A percentile compares a stretch with the other conserved stretches of the same genome.
Conservation (phyloP, 2,329 filamentous ascomycete species). For the Monilinia aucupariae region DNA sequence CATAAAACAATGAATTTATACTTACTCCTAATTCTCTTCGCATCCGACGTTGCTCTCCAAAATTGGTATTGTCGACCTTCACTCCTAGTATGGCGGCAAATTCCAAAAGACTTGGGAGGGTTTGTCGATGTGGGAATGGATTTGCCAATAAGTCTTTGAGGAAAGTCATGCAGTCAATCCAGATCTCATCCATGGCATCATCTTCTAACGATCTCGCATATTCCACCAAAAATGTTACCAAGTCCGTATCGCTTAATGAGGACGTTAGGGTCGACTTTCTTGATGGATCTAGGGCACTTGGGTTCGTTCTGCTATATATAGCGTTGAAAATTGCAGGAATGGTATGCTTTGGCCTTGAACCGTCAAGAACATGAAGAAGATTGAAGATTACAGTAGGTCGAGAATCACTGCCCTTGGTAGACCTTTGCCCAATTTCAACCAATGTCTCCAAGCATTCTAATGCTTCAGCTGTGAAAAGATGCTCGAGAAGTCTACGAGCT, state of each 20-base stretch:
- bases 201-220: constrained; percentile 89
- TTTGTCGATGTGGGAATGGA: constrained; percentile 90
- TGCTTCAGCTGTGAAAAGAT: constrained; percentile 86
- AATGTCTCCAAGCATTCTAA: constrained; percentile 91
- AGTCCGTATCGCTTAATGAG: constrained; percentile 72
- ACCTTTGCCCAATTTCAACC: constrained; percentile 72
- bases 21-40: constrained; percentile 78
- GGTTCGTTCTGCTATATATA: constrained; percentile 90
- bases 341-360: constrained; percentile 82
- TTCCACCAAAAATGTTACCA: constrained; percentile 83
- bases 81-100: constrained; percentile 86
- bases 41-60: constrained; percentile 91
- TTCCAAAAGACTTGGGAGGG: constrained; percentile 76
- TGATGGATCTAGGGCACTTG: constrained; percentile 67
- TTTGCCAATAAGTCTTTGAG: constrained; percentile 85
- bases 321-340: constrained; percentile 94
- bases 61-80: constrained; percentile 97
- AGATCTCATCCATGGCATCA: constrained; percentile 97
- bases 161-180: constrained; percentile 90
- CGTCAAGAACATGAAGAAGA: constrained; percentile 83
- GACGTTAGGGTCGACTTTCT: constrained; percentile 86
- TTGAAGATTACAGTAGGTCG: constrained; percentile 68
- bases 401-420: constrained; percentile 42
- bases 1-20: constrained; percentile 25
- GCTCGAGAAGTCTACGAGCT: constrained; percentile 80